Conservation (phyloP, 345 rosid species). For the Eucalyptus coolabah region DNA sequence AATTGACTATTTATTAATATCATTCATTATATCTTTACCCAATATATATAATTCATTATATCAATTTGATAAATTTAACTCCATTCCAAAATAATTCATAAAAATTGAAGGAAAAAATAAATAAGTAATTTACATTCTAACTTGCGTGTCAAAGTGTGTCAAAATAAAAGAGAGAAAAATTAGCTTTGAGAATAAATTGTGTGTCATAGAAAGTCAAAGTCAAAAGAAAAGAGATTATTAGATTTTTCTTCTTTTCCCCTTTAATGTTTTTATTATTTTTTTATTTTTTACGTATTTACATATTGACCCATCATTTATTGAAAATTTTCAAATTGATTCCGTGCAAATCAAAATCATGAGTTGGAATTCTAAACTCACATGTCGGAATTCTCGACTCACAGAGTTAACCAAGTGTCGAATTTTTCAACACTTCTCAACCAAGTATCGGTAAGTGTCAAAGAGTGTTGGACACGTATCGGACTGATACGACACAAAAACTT, state of each 20-base stretch:
- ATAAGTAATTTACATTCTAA: accelerated
- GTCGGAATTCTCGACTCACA: accelerated
- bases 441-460: accelerated
- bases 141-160: accelerated
- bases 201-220: accelerated
- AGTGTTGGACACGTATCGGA: accelerated
- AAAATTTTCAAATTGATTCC: no score
- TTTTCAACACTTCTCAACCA: accelerated
- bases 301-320: accelerated
- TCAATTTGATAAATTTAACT: no score
- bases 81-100: no score
- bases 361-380: no score
- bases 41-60: no score
- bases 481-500: accelerated
- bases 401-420: accelerated
- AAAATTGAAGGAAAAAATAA: accelerated
- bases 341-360: accelerated
- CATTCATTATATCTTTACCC: no score
- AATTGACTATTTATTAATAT: no score
- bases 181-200: no score
- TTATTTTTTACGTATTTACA: no score
- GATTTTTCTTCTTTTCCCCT: no score
- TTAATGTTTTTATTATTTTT: no score
- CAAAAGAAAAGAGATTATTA: accelerated
- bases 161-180: no score